Base-by-base conservation (phyloP, 495 filamentous ascomycete genomes). In the Lasiosphaeris hirsuta region DNA sequence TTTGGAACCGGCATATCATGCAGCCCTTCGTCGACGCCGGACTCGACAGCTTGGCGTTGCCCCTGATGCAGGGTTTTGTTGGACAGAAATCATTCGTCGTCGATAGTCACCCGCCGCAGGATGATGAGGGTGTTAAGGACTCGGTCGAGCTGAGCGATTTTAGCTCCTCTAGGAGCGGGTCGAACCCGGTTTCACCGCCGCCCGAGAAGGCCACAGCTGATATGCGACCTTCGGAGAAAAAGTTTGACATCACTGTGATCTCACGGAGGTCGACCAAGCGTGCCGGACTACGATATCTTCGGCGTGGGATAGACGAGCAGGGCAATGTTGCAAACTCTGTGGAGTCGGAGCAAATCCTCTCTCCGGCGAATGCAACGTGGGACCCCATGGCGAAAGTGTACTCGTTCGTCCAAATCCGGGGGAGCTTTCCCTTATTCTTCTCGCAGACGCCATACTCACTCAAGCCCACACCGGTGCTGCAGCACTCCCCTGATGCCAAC, bases 21-120 rank as follows among this genome's bases (percentile, higher is more conserved):
- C 69, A 80, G 43, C 86, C 86, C 3, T 92, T 98, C 56, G 86
- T 90, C 50, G 79, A 88, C 10, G 77, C 78, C 36, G 85, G 87
- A 1, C 72, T 84, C n/a, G 76, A 82, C 53, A 75, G 74, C 2
- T 82, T 94, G 60, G 79, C 90, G 8, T 66, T 98, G 49, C 94
- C 94, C 0, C 63, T 98, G 9, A 88, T 97, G 73, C 93, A 97
- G 75, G 94, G 94, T 5, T 98, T 97, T 63, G 89, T 98, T 17
- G 92, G 92, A 2, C 94, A 98, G 69, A 76, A 83, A 63, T 80
- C 85, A 14, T 97, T 98, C 66, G 78, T 82, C 14, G 78, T 90
- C 6, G 81, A 82, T 65, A 65, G 61, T 33, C 44, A 75, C 17
- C 77, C 75, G 15, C 72, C 75, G 10, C 77, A 79, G 57, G 46